phyloP scores from a whole-genome alignment of 345 rosid genomes.

The Lepidium aucheri region DNA sequence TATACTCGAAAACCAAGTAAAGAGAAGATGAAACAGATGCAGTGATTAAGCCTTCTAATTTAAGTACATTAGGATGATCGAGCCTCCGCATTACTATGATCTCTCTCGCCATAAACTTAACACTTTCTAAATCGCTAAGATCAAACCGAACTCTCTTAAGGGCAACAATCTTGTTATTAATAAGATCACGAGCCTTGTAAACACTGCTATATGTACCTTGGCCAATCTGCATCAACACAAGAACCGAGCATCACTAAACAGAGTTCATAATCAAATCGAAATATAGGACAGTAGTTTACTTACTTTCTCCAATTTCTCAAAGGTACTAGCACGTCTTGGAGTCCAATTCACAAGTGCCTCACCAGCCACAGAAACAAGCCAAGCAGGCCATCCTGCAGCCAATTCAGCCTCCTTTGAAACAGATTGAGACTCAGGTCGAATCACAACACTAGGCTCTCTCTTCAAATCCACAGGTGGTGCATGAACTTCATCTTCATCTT shows the following conservation, averaged over 20 bases:
- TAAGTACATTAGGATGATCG: constrained; percentile 89
- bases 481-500: constrained; percentile 1
- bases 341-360: constrained; percentile 92
- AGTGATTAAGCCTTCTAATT: constrained; percentile 85
- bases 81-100: constrained; percentile 71
- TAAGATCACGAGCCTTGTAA: constrained; percentile 74
- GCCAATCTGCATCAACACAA: constrained; percentile 62
- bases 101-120: constrained; percentile 93
- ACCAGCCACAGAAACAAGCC: constrained; percentile 78
- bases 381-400: constrained; percentile 76
- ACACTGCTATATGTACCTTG: constrained; percentile 96
- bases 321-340: constrained; percentile 70
- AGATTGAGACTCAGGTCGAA: constrained; percentile 27
- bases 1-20: constrained; percentile 90
- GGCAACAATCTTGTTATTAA: constrained; percentile 65
- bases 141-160: constrained; percentile 82
- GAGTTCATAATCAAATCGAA: background rate
- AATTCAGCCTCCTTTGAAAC: constrained; percentile 36
- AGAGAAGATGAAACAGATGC: constrained; percentile 64
- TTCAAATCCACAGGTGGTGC: background rate
- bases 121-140: constrained; percentile 68
- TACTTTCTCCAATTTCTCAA: constrained; percentile 88
- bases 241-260: background rate
- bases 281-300: constrained; percentile 27
- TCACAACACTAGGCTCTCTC: constrained; percentile 6